Base-by-base conservation (phyloP, 805 yeast species). In the Kodamaea leandrae region DNA sequence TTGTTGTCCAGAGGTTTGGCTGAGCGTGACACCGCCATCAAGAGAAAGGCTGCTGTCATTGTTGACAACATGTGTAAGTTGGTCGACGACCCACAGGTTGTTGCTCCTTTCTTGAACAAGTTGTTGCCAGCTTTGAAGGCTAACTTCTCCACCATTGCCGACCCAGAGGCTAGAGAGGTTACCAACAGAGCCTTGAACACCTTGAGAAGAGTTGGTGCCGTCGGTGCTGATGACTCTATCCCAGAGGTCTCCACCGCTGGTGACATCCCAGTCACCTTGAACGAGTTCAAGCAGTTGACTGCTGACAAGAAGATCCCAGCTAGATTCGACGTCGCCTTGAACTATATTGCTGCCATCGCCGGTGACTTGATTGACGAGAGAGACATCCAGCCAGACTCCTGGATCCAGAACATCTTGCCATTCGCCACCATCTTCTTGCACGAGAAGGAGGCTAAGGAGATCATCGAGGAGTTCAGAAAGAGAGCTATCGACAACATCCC, bases 31-130 rank as follows among this genome's bases (percentile, higher is more conserved):
- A 93, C 99, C 58, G 79, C 97, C 60, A 93, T 93, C 81, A 93
- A 93, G 86, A 90, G 99, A 82, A 93, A 93, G 81, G 85, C 98
- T 65, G 99, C 99, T 59, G 99, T 93, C 69, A 93, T 93, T 74
- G 86, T 91, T 64, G 99, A 93, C 74, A 93, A 93, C 96, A 93
- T 93, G 99, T 93, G 99, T 86, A 93, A 93, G 77, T 87, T 93
- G 74, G 99, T 93, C 78, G 99, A 93, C 70, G 99, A 93, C 71
- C 99, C 99, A 60, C 98, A 93, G 78, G 95, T 93, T 67, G 96
- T 93, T 75, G 99, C 98, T 79, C 99, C 99, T 57, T 93, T 93
- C 87, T 77, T 93, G 84, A 77, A 78, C 74, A 86, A 84, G 68
- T 82, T 93, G 64, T 85, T 88, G 79, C 99, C 99, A 69, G 86